Evolutionary conservation across 306 rosid species (phyloP), one percentile per base, ranked within the genome.

Genomic region (Senna siamea): DNA sequence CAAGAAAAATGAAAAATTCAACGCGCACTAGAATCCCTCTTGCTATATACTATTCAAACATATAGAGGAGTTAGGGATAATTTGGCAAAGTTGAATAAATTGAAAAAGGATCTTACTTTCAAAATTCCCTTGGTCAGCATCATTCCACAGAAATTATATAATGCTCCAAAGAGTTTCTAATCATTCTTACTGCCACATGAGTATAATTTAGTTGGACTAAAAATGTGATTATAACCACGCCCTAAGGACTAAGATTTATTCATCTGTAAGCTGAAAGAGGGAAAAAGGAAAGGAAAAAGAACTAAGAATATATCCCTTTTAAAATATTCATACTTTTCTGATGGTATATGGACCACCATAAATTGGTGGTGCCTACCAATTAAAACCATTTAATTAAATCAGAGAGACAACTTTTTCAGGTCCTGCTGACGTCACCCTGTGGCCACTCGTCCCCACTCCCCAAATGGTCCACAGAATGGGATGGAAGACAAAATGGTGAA

Each of bases 401-500:
- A 60, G 35, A 55, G 68, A 52, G 62, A 10, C 38, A 22, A 43
- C 73, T 61, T 69, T 59, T 43, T 18, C 13, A 61, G 77, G 73
- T 23, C 28, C 37, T 58, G 14, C 18, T 60, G 77, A 75, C 73
- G 72, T 75, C 80, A 74, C 19, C 69, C 44, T 32, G 72, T 68
- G 68, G 60, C 28, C 73, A 61, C 38, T 32, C 12, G 48, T 69
- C 62, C 66, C 66, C 66, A 35, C 43, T 15, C 2, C 44, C 55
- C 20, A 18, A 76, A 37, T 75, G 77, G 84, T 80, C 80, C 80
- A 43, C 72, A 4, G 41, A 75, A 53, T 44, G 41, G 41, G 73
- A 34, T 52, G n/a, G 69, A 2, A 13, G 48, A 69, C 68, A 32
- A 68, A 26, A 13, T 20, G 50, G 41, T 19, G 54, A 28, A 32